Evolutionary conservation across 2,329 filamentous ascomycete species (phyloP), one percentile per base, ranked within the genome.

Genomic region (Epichloe baconii): DNA sequence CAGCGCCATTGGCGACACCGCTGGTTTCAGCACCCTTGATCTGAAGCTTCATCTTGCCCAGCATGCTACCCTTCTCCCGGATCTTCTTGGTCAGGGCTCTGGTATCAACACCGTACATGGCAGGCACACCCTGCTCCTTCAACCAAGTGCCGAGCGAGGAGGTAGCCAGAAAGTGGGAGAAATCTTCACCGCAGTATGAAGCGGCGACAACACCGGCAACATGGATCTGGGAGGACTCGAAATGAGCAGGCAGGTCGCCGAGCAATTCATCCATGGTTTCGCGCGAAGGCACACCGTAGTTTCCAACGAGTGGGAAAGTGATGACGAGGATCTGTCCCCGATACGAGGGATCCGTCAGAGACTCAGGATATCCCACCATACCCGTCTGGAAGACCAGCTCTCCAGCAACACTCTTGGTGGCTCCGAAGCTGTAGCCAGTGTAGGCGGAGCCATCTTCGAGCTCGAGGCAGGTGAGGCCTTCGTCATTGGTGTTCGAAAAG

Each of bases 381-480:
- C 93, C 93, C 53, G 93, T 98, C 78, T 97, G 91, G 75, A 98
- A 98, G 71, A 98, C 93, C 67, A 98, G 78, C 77, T 98, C 93
- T 68, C 93, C 93, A 58, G 91, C 86, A 64, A 94, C 82, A 73
- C 88, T 95, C 79, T 90, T 95, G 64, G 88, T 78, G 57, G 91
- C 90, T 70, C 93, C 93, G 67, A 98, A 98, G 78, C 89, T 95
- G 75, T 88, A 89, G 61, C 93, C 93, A 67, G 94, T 87, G 76
- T 89, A 95, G 65, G 88, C 80, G 53, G 85, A 82, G 70, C 90
- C 89, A 75, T 97, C 90, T 69, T 93, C 79, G 59, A 98, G 83
- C 76, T 98, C 91, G 59, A 98, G 85, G 67, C 85, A 86, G 72
- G 94, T 78, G 63, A 86, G 75, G 52, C 78, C 76, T 62, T 83